Evolutionary conservation across 805 yeast genomes (phyloP).

Genomic region (Candida parachauliodes): DNA sequence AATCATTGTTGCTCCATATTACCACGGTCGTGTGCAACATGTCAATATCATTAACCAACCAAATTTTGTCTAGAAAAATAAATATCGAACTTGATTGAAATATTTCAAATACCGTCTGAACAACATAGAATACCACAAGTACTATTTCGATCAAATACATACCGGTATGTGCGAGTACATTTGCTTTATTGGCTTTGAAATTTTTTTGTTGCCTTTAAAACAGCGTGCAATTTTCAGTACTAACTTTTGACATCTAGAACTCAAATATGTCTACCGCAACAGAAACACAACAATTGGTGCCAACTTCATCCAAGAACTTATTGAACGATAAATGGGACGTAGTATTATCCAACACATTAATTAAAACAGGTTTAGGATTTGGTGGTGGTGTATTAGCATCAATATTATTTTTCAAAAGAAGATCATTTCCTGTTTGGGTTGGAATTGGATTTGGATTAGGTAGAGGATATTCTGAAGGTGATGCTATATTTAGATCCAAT

Average conservation of each 20-base stretch:
- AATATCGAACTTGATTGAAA: constrained; percentile 2
- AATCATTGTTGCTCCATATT: not conserved
- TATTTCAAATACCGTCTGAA: not conserved
- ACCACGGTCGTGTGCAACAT: constrained; percentile 5
- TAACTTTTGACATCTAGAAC: not conserved
- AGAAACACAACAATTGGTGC: constrained; percentile 14
- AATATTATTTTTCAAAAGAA: constrained; percentile 83
- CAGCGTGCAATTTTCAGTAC: too few species aligned
- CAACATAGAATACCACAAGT: not conserved
- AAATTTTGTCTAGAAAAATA: constrained; percentile 4
- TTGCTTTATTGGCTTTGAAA: too few species aligned
- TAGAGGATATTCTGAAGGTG: constrained; percentile 97
- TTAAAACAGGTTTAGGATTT: constrained; percentile 93
- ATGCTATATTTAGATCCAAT: constrained; percentile 83
- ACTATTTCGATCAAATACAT: not conserved
- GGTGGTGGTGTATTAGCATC: constrained; percentile 96
- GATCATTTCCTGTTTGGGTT: constrained; percentile 96
- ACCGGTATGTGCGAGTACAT: not conserved
- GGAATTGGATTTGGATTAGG: constrained; percentile 98
- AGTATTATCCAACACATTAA: constrained; percentile 88
- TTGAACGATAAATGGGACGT: constrained; percentile 88
- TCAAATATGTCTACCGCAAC: constrained; percentile 6
- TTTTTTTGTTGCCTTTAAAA: too few species aligned
- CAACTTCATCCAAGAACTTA: constrained; percentile 52
- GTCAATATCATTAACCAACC: constrained; percentile 8